Percentiles rank a stretch among this genome's conserved stretches.
Evolutionary conservation across 441 rosid genomes (phyloP).

Genomic region (Jatropha podagrica): DNA sequence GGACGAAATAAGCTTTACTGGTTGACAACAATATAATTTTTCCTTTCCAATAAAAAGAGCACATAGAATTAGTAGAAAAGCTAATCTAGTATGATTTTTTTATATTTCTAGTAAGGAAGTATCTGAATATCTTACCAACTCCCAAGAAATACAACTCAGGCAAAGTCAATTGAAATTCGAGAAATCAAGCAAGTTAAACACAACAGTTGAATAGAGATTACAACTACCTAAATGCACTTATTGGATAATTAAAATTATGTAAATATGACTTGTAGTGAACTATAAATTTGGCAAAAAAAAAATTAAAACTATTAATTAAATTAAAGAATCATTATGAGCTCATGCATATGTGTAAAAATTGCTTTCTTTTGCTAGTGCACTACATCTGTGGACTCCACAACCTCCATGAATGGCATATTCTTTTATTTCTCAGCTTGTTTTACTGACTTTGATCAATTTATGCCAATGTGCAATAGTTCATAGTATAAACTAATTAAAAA

Average conservation of each 20-base stretch:
- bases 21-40: not conserved
- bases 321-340: not conserved
- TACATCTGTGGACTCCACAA: constrained; percentile 9
- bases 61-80: not conserved
- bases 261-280: not conserved
- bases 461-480: too few species aligned
- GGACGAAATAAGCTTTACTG: constrained; percentile 8
- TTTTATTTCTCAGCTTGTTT: not conserved
- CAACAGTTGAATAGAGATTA: not conserved
- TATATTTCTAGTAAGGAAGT: not conserved
- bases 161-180: constrained; percentile 6
- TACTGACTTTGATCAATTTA: too few species aligned
- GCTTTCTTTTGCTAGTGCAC: not conserved
- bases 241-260: too few species aligned
- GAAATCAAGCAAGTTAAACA: constrained; percentile 14
- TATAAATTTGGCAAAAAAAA: not conserved
- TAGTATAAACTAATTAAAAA: too few species aligned
- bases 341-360: not conserved
- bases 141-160: constrained; percentile 9
- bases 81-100: not conserved
- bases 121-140: constrained; percentile 8
- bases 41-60: not conserved
- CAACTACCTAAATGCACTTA: too few species aligned
- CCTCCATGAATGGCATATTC: not conserved
- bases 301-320: not conserved